Conservation (phyloP, 306 rosid species). For the Dalbergia cochinchinensis region DNA sequence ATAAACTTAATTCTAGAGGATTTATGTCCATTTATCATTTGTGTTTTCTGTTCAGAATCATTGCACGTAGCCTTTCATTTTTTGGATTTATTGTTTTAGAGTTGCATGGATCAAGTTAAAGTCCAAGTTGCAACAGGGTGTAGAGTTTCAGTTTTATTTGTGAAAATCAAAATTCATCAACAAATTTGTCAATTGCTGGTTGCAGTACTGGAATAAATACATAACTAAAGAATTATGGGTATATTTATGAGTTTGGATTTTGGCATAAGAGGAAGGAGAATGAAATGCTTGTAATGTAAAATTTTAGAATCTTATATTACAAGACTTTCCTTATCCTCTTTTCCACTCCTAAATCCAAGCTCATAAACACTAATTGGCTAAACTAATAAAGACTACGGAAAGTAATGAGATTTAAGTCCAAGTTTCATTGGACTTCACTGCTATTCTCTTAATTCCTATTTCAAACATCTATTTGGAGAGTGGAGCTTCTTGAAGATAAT, state of each 20-base stretch:
- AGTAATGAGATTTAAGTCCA: constrained; percentile 33
- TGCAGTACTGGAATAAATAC: too few species aligned
- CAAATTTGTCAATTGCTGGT: not conserved
- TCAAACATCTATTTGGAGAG: constrained; percentile 44
- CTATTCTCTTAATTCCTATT: constrained; percentile 44
- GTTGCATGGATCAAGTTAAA: not conserved
- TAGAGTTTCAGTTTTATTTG: not conserved
- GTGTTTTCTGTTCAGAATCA: not conserved
- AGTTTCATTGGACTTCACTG: constrained; percentile 25
- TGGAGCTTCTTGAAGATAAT: constrained; percentile 42
- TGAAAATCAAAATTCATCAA: not conserved
- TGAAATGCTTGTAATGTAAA: too few species aligned
- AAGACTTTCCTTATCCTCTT: too few species aligned
- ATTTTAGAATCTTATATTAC: too few species aligned
- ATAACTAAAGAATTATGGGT: too few species aligned
- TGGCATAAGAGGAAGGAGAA: too few species aligned
- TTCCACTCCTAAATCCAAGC: too few species aligned
- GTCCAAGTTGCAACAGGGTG: not conserved
- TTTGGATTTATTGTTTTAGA: not conserved
- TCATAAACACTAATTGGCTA: not conserved
- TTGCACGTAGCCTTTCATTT: not conserved
- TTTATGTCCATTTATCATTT: not conserved
- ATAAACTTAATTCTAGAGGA: not conserved
- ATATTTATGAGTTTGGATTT: too few species aligned
- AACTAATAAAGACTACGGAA: constrained; percentile 36